phyloP scores from a whole-genome alignment of 2,329 filamentous ascomycete genomes.

The Xylariaceae sp. region DNA sequence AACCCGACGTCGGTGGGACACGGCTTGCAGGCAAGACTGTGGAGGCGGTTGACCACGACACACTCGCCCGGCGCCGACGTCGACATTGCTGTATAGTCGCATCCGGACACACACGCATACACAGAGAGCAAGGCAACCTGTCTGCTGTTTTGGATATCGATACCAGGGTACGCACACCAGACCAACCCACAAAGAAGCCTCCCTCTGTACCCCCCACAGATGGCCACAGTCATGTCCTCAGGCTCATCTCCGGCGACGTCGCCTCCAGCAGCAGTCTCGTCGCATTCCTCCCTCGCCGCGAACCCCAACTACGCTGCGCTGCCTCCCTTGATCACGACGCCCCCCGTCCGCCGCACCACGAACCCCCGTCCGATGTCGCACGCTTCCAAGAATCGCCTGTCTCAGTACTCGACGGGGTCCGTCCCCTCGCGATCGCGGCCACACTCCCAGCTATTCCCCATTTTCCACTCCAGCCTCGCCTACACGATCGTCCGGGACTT shows the following conservation, averaged over 20 bases:
- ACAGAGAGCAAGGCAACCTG: conserved; percentile 3
- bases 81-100: conserved; percentile 7
- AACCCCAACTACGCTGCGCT: conserved; percentile 53
- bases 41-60: conserved; percentile 17
- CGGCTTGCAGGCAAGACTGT: conserved; percentile 33
- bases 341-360: conserved; percentile 55
- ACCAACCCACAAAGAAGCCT: conserved; percentile 15
- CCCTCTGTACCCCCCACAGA: conserved; percentile 31
- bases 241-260: conserved; percentile 52
- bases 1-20: conserved; percentile 20
- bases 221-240: conserved; percentile 55
- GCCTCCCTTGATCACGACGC: conserved; percentile 55
- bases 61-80: conserved; percentile 10
- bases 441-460: conserved; percentile 73
- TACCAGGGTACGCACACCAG: conserved; percentile 29
- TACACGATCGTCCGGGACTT: conserved; percentile 96
- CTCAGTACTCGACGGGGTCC: conserved; percentile 75
- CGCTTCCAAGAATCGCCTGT: conserved; percentile 75
- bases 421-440: conserved; percentile 69
- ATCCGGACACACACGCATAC: conserved; percentile 10
- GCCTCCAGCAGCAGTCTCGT: conserved; percentile 43
- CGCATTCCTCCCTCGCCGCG: conserved; percentile 30
- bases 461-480: conserved; percentile 78
- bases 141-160: conserved; percentile 15
- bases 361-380: conserved; percentile 68